Evolutionary conservation across 768 basidiomycete genomes (phyloP).

Genomic region (Coprinopsis strossmayeri): DNA sequence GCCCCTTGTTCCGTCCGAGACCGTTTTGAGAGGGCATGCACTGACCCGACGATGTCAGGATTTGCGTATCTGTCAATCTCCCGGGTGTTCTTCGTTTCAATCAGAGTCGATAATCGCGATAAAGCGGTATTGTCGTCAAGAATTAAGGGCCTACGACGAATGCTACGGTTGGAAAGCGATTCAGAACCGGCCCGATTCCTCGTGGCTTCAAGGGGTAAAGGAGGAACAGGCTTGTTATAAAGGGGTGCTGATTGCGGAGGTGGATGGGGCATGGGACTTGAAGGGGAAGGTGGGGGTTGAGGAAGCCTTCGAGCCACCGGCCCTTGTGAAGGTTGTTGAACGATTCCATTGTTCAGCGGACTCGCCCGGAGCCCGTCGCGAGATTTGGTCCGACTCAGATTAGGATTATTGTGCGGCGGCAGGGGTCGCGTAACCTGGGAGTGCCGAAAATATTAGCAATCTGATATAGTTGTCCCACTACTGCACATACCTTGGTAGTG

Average conservation of each 20-base stretch:
- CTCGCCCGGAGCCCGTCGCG: conserved; percentile 1
- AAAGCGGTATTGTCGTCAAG: conserved; percentile 30
- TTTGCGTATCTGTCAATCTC: conserved; percentile 26
- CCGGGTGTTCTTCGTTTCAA: conserved; percentile 28
- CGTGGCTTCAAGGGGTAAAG: conserved; percentile 20
- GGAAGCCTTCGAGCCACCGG: conserved; percentile 12
- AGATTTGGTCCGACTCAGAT: conserved; percentile 1
- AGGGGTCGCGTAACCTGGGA: too few relatives aligned
- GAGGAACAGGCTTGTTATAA: conserved; percentile 30
- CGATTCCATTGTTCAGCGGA: background rate
- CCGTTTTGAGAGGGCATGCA: conserved; percentile 17
- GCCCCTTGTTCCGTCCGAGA: conserved; percentile 11
- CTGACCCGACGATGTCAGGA: conserved; percentile 20
- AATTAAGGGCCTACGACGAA: conserved; percentile 31
- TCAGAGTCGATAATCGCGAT: conserved; percentile 28
- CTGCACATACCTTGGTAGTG: background rate
- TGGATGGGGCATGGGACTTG: conserved; percentile 32
- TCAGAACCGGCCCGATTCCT: conserved; percentile 19
- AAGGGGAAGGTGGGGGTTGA: conserved; percentile 31
- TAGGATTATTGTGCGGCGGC: too few relatives aligned
- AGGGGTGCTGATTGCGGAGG: conserved; percentile 18
- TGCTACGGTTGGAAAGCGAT: conserved; percentile 23
- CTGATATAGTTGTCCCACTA: background rate
- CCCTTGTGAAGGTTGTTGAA: background rate
- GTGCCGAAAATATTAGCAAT: conserved; percentile 6